Evolutionary conservation across 2,329 filamentous ascomycete species (phyloP).

Genomic region (Ceratocystis variospora): DNA sequence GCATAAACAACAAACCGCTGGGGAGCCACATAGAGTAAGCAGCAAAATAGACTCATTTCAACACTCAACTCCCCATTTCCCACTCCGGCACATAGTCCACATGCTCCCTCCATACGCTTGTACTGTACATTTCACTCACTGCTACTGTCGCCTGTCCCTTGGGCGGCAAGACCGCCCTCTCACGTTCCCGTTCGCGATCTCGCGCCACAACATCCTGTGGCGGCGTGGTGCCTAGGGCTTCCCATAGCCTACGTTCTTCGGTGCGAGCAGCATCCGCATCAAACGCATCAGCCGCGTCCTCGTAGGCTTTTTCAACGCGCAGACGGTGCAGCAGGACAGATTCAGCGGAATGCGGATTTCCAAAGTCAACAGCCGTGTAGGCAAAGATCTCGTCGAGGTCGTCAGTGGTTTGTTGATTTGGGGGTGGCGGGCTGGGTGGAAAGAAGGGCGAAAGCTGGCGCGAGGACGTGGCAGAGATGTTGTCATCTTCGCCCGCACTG

Average conservation of each 20-base stretch:
- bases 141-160: slow-evolving; percentile 4
- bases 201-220: slow-evolving; percentile 28
- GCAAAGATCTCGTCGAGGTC: slow-evolving; percentile 28
- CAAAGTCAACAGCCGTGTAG: slow-evolving; percentile 31
- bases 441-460: slow-evolving; percentile 11
- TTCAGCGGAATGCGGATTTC: slow-evolving; percentile 27
- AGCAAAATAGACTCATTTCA: not conserved
- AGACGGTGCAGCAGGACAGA: slow-evolving; percentile 30
- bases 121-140: slow-evolving; percentile 22
- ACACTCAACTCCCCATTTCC: slow-evolving; percentile 25
- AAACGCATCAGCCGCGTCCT: slow-evolving; percentile 31
- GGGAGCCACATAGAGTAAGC: not conserved
- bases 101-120: slow-evolving; percentile 30
- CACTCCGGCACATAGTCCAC: slow-evolving; percentile 31
- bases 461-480: not conserved
- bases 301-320: slow-evolving; percentile 30
- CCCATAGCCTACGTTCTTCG: slow-evolving; percentile 36
- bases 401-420: slow-evolving; percentile 18
- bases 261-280: slow-evolving; percentile 30
- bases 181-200: not conserved
- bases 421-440: not conserved
- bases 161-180: not conserved
- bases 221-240: slow-evolving; percentile 28
- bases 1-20: not conserved
- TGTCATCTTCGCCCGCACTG: not conserved